Evolutionary conservation across 257 asterid genomes (phyloP).

Genomic region (Solanum neorickii): DNA sequence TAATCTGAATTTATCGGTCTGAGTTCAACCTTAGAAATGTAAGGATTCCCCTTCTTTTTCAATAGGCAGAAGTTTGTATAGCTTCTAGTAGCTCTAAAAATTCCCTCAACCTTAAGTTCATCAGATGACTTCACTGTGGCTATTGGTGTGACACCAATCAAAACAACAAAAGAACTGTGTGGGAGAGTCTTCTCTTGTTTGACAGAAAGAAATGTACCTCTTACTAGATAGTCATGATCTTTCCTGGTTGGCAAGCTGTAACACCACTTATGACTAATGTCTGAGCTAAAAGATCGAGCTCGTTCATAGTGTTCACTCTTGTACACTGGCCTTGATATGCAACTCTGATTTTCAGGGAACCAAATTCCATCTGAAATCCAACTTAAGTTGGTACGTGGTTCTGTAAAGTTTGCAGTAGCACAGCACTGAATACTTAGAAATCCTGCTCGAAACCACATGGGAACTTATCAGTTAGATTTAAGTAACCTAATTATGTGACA

Average conservation of each 20-base stretch:
- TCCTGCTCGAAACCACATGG: constrained; percentile 18
- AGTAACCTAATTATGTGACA: background rate
- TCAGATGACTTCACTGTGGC: constrained; percentile 16
- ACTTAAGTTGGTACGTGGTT: constrained; percentile 14
- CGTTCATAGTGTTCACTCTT: constrained; percentile 7
- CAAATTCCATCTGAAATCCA: constrained; percentile 31
- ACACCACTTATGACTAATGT: constrained; percentile 37
- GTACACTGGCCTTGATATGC: constrained; percentile 17
- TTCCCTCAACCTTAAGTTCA: constrained; percentile 22
- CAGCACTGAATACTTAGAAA: constrained; percentile 42
- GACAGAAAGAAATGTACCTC: constrained; percentile 39
- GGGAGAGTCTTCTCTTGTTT: constrained; percentile 12
- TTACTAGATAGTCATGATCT: constrained; percentile 28
- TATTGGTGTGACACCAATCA: constrained; percentile 31
- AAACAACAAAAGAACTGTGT: constrained; percentile 18
- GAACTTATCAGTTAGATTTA: background rate
- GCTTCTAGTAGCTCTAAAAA: constrained; percentile 30
- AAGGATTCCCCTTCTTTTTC: constrained; percentile 27
- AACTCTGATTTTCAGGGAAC: constrained; percentile 26
- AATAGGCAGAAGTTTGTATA: constrained; percentile 38
- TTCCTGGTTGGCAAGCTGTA: constrained; percentile 29
- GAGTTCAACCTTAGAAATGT: constrained; percentile 37
- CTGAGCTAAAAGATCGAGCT: constrained; percentile 27
- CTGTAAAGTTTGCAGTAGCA: constrained; percentile 11
- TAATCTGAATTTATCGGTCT: constrained; percentile 28